Conservation (phyloP, 1,139 yeast species). For the Kodamaea arcana region DNA sequence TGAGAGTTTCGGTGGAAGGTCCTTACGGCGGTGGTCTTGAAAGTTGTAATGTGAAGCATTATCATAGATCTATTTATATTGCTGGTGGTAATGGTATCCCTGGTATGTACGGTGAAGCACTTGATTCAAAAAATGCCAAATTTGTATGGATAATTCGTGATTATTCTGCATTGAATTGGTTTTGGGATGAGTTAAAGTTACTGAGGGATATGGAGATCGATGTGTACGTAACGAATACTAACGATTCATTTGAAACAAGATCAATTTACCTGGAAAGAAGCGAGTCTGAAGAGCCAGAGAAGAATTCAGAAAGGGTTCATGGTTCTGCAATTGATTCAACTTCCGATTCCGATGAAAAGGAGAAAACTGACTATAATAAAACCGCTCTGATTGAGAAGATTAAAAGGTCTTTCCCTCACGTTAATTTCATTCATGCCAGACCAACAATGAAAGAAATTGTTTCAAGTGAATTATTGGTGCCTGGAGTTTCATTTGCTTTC, state of each 20-base stretch:
- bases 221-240: neutral
- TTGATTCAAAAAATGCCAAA: constrained; percentile 27
- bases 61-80: constrained; percentile 33
- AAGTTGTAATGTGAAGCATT: constrained; percentile 28
- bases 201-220: neutral
- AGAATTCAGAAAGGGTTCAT: neutral
- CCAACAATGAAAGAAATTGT: constrained; percentile 29
- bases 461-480: constrained; percentile 21
- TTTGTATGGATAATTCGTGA: constrained; percentile 53
- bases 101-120: constrained; percentile 40
- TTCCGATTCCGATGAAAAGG: neutral
- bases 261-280: neutral
- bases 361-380: neutral
- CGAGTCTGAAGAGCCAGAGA: neutral
- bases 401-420: constrained; percentile 8
- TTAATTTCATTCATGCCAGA: constrained; percentile 30
- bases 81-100: constrained; percentile 52
- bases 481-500: constrained; percentile 32
- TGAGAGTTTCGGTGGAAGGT: constrained; percentile 43
- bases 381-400: neutral
- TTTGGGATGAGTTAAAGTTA: constrained; percentile 14
- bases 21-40: constrained; percentile 38
- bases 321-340: neutral
- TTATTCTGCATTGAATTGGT: constrained; percentile 43
- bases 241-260: neutral